Conservation (phyloP, 495 filamentous ascomycete genomes). For the Talaromyces adpressus region DNA sequence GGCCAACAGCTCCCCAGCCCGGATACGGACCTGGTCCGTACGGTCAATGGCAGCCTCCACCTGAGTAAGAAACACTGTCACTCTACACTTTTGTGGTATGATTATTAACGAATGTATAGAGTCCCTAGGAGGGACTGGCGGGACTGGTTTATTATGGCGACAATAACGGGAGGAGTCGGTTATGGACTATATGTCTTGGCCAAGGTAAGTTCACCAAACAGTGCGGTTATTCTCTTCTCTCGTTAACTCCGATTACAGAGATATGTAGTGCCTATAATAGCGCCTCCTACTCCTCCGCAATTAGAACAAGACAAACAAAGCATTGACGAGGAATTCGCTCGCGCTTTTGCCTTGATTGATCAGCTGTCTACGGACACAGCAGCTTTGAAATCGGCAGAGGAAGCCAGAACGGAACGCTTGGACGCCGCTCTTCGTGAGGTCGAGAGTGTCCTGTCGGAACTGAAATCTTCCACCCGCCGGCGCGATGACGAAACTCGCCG, state of each 20-base stretch:
- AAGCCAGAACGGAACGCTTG: slow-evolving; percentile 74
- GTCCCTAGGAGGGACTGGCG: slow-evolving; percentile 85
- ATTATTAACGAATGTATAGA: slow-evolving; percentile 12
- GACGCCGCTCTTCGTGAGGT: slow-evolving; percentile 79
- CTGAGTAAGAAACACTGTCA: slow-evolving; percentile 37
- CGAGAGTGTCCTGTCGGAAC: slow-evolving; percentile 69
- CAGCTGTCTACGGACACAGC: slow-evolving; percentile 87
- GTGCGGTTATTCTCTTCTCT: not conserved
- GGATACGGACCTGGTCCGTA: slow-evolving; percentile 66
- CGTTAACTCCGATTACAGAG: slow-evolving; percentile 43
- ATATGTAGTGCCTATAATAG: slow-evolving; percentile 84
- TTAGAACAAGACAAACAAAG: slow-evolving; percentile 86
- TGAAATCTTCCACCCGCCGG: slow-evolving; percentile 69
- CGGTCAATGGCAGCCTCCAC: slow-evolving; percentile 64
- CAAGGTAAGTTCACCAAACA: slow-evolving; percentile 46
- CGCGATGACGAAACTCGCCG: slow-evolving; percentile 80
- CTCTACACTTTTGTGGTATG: not conserved
- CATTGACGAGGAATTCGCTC: slow-evolving; percentile 87
- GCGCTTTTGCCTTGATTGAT: slow-evolving; percentile 85
- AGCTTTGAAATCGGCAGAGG: slow-evolving; percentile 75
- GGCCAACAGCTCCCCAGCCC: slow-evolving; percentile 46
- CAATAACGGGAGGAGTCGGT: slow-evolving; percentile 74
- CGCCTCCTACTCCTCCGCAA: slow-evolving; percentile 87
- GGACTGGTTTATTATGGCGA: slow-evolving; percentile 98
- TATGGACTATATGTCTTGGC: slow-evolving; percentile 83